Evolutionary conservation across 129 eudicot species (phyloP).

Genomic region (Flaveria ramosissima): DNA sequence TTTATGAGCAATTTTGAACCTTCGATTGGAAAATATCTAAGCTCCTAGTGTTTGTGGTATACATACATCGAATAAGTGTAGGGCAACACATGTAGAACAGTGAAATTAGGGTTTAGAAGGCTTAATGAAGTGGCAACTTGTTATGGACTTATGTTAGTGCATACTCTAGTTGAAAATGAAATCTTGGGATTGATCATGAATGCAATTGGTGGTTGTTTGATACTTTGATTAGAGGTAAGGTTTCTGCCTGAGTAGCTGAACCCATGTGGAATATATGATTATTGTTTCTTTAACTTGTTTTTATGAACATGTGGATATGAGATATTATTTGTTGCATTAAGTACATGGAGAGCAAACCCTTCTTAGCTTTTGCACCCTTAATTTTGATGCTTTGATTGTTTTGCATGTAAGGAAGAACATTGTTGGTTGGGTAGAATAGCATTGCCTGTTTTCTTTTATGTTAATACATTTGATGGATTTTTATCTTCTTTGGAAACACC

Average conservation of each 20-base stretch:
- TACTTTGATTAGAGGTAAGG: constrained; percentile 9
- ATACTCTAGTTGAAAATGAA: neutral
- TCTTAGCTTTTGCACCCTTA: no score
- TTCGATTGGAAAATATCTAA: no score
- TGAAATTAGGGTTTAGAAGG: constrained; percentile 11
- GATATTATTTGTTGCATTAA: neutral
- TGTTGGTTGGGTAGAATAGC: neutral
- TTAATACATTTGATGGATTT: neutral
- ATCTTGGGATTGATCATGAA: neutral
- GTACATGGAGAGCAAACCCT: neutral
- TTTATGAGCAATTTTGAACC: neutral
- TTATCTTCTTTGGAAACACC: constrained; percentile 1
- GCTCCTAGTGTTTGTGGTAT: neutral
- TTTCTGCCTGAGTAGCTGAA: no score
- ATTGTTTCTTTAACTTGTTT: neutral
- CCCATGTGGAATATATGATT: constrained; percentile 11
- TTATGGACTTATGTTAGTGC: neutral
- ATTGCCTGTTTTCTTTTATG: neutral
- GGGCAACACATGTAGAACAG: neutral
- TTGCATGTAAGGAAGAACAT: neutral
- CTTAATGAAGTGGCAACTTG: neutral
- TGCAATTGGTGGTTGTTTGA: constrained; percentile 12
- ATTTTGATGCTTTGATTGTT: neutral
- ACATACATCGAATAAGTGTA: neutral
- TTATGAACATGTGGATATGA: neutral